Conservation (phyloP, 2,329 filamentous ascomycete genomes). For the Colletotrichum aenigma region DNA sequence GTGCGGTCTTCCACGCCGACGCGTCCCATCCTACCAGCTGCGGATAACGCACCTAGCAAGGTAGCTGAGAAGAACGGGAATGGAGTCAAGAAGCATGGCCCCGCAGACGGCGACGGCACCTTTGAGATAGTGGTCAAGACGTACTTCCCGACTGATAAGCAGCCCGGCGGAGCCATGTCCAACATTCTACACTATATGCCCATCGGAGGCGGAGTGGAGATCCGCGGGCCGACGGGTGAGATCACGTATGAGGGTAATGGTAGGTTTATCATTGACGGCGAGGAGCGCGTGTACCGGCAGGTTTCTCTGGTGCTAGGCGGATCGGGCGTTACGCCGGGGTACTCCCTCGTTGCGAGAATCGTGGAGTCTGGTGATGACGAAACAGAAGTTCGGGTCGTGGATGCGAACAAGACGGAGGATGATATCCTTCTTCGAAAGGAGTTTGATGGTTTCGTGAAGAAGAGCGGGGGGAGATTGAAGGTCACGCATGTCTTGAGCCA, state of each 20-base stretch:
- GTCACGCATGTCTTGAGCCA: conserved; percentile 52
- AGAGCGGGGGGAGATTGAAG: conserved; percentile 41
- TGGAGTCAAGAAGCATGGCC: not conserved
- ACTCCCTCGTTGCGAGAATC: conserved; percentile 50
- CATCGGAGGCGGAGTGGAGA: conserved; percentile 52
- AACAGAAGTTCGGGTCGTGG: conserved; percentile 45
- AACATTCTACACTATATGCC: conserved; percentile 57
- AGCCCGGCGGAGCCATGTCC: conserved; percentile 58
- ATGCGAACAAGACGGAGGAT: conserved; percentile 51
- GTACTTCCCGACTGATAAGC: conserved; percentile 49
- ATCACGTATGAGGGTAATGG: conserved; percentile 53
- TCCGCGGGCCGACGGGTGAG: conserved; percentile 55
- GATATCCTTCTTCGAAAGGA: conserved; percentile 50
- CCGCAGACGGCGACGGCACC: conserved; percentile 40
- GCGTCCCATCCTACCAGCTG: conserved; percentile 40
- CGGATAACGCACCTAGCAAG: not conserved
- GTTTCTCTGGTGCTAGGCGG: conserved; percentile 55
- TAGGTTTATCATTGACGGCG: conserved; percentile 46
- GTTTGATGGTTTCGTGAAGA: conserved; percentile 42
- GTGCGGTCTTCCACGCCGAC: conserved; percentile 56
- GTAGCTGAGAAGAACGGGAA: not conserved
- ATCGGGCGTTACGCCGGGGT: conserved; percentile 56
- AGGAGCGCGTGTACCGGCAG: conserved; percentile 42
- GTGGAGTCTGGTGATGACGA: conserved; percentile 33
- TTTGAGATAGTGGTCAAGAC: conserved; percentile 57